These are phyloP conservation scores for Lentinula detonsa DNA, from an alignment of 768 basidiomycete genomes.

Conservation along the genomic window DNA sequence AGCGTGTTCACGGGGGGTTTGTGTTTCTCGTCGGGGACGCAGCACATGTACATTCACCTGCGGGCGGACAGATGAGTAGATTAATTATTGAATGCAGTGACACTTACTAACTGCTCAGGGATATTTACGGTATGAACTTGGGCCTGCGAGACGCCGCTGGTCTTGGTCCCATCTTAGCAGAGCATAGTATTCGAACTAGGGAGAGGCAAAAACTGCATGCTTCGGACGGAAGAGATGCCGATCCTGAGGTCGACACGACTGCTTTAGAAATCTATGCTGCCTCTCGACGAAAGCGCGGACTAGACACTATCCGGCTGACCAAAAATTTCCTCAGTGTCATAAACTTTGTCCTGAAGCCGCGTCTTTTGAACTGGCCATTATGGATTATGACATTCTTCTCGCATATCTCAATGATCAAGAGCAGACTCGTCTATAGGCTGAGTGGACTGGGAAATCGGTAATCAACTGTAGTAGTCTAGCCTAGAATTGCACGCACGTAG, in stretches of 20 bases:
- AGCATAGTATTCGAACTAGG: conserved; percentile 7
- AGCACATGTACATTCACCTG: conserved; percentile 20
- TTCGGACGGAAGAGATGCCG: too few species aligned
- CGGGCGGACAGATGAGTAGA: not conserved
- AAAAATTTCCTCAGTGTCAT: not conserved
- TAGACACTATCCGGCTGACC: conserved; percentile 5
- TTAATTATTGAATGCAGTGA: not conserved
- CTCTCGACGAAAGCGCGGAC: not conserved
- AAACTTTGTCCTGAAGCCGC: not conserved
- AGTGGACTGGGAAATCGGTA: conserved; percentile 20
- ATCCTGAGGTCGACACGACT: not conserved
- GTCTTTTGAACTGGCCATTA: not conserved
- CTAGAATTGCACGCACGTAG: too few species aligned
- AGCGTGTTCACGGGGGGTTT: conserved; percentile 17
- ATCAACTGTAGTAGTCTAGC: too few species aligned
- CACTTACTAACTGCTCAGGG: conserved; percentile 2
- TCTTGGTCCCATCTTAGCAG: conserved; percentile 14
- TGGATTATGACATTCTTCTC: not conserved
- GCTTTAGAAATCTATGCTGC: conserved; percentile 1
- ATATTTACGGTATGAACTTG: conserved; percentile 22
- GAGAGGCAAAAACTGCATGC: not conserved
- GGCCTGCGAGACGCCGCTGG: conserved; percentile 19
- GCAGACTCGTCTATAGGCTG: conserved; percentile 17
- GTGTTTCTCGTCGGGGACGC: conserved; percentile 19
- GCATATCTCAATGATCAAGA: conserved; percentile 7